Evolutionary conservation across 345 rosid genomes (phyloP).

Genomic region (Eucalyptus sideroxylon): DNA sequence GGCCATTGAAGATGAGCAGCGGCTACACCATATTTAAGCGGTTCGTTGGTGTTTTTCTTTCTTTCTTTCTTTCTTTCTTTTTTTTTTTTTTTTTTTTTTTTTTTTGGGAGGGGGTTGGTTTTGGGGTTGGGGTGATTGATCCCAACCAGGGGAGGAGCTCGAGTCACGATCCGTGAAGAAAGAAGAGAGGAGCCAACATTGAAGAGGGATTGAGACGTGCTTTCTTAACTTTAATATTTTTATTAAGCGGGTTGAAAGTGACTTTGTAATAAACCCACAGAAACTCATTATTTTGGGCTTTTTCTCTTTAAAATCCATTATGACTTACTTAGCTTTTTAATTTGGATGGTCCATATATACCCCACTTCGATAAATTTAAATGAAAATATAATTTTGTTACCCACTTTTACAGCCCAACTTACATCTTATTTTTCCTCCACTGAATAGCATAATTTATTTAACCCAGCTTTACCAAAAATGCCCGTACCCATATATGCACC

Average conservation of each 20-base stretch:
- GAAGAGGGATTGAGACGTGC: not conserved
- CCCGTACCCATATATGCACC: not conserved
- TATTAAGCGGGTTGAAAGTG: no score
- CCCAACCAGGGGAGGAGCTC: not conserved
- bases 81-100: no score
- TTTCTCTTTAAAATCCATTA: not conserved
- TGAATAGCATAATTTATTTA: not conserved
- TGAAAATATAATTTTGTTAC: no score
- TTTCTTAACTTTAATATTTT: no score
- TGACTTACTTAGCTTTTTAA: not conserved
- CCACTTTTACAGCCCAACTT: not conserved
- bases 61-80: no score
- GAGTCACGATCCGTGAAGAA: not conserved
- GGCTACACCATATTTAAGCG: not conserved
- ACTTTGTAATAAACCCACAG: not conserved
- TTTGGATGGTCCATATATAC: not conserved
- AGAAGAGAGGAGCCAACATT: no score
- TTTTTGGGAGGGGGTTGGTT: accelerated
- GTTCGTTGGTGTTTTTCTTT: not conserved
- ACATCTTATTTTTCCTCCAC: not conserved
- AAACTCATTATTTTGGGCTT: not conserved
- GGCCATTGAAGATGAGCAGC: not conserved
- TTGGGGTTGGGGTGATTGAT: no score
- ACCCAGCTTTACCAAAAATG: not conserved
- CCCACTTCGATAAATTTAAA: no score